Percentiles rank a stretch among this genome's conserved stretches.
Evolutionary conservation across 495 filamentous ascomycete species (phyloP).

Genomic region (Acidomyces sp.): DNA sequence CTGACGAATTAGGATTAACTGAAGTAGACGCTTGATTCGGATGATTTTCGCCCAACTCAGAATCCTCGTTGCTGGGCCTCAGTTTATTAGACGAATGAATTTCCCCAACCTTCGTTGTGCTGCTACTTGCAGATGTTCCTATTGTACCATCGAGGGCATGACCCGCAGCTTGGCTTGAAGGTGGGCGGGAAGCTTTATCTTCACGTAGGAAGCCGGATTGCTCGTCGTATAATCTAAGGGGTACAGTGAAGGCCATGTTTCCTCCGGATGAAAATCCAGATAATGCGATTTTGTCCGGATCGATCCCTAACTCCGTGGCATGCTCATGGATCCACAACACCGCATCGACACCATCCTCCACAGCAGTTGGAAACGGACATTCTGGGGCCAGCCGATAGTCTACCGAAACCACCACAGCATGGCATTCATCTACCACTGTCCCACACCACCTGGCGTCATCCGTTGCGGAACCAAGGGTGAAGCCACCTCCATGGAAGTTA

Average conservation of each 20-base stretch:
- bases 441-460: conserved; percentile 33
- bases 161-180: background rate
- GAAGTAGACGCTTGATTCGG: background rate
- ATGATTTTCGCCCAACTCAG: background rate
- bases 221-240: conserved; percentile 48
- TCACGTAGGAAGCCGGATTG: conserved; percentile 20
- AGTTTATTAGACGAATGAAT: no score
- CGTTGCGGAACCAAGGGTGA: conserved; percentile 29
- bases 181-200: conserved; percentile 1
- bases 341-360: conserved; percentile 34
- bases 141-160: background rate
- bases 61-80: background rate
- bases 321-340: conserved; percentile 29
- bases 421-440: conserved; percentile 26
- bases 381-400: conserved; percentile 33
- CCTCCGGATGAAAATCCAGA: conserved; percentile 82
- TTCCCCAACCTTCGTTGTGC: conserved; percentile 10
- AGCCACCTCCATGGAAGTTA: conserved; percentile 36
- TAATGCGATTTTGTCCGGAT: conserved; percentile 51
- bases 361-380: conserved; percentile 33
- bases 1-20: no score
- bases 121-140: conserved; percentile 1
- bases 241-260: conserved; percentile 72
- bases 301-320: conserved; percentile 37
- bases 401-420: conserved; percentile 31